Conservation (phyloP, 2,329 filamentous ascomycete genomes). For the Canariomyces notabilis region DNA sequence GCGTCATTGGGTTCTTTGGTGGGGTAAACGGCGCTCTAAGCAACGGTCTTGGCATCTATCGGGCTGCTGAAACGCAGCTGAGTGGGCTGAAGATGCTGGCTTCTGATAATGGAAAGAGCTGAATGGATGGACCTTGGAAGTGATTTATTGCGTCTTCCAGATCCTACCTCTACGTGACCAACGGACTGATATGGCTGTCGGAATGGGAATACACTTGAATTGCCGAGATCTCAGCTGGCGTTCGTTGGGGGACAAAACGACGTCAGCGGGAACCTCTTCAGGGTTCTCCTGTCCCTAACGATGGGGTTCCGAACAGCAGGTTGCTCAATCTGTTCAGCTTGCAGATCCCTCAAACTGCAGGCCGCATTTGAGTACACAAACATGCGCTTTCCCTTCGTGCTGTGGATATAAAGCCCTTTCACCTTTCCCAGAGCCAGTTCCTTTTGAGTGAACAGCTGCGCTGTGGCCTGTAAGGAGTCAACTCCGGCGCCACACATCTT, state of each 20-base stretch:
- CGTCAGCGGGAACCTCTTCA: too few species aligned
- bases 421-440: neutral
- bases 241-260: neutral
- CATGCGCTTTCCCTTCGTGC: neutral
- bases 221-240: constrained; percentile 1
- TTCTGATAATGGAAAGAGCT: constrained; percentile 3
- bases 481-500: neutral
- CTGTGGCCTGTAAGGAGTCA: too few species aligned
- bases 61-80: constrained; percentile 3
- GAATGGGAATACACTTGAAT: neutral
- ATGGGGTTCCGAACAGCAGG: too few species aligned
- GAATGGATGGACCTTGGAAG: constrained; percentile 12
- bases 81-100: neutral
- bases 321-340: neutral
- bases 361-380: neutral
- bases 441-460: too few species aligned
- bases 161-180: constrained; percentile 13
- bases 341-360: constrained; percentile 1
- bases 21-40: constrained; percentile 12
- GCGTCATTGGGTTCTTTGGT: constrained; percentile 22
- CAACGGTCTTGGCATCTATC: constrained; percentile 1
- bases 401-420: neutral
- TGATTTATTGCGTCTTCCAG: neutral
- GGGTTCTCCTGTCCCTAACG: too few species aligned
- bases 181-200: neutral